These are phyloP conservation scores for Gynostemma pentaphyllum DNA, from an alignment of 306 rosid species.

Conservation along the genomic window DNA sequence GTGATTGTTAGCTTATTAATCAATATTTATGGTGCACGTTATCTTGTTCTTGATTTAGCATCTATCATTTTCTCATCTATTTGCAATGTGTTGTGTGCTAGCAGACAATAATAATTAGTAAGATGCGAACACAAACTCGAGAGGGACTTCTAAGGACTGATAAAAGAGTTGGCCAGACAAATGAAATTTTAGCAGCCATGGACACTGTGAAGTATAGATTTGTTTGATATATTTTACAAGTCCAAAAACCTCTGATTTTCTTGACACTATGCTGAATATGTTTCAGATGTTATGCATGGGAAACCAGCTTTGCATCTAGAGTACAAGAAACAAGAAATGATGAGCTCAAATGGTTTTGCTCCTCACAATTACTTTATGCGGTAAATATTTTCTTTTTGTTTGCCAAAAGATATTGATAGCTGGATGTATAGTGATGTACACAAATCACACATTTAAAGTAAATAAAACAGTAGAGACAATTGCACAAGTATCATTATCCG, in stretches of 20 bases:
- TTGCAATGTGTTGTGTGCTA: not conserved
- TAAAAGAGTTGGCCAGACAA: slow-evolving; percentile 80
- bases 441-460: no score
- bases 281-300: slow-evolving; percentile 92
- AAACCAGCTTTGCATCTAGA: slow-evolving; percentile 63
- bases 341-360: slow-evolving; percentile 59
- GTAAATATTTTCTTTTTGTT: slow-evolving; percentile 41
- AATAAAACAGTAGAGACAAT: no score
- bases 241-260: not conserved
- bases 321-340: slow-evolving; percentile 51
- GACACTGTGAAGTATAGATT: slow-evolving; percentile 72
- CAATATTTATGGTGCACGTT: not conserved
- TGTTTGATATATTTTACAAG: not conserved
- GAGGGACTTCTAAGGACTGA: slow-evolving; percentile 69
- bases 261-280: slow-evolving; percentile 16
- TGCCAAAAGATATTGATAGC: no score
- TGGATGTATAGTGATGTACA: no score
- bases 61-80: not conserved
- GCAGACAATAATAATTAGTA: slow-evolving; percentile 54
- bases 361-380: slow-evolving; percentile 58
- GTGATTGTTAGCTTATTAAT: no score
- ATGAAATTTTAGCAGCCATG: slow-evolving; percentile 83
- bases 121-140: slow-evolving; percentile 59
- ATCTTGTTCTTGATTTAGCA: not conserved
- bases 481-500: not conserved